Evolutionary conservation across 2,329 filamentous ascomycete genomes (phyloP).

Genomic region (Thelonectria blattea): DNA sequence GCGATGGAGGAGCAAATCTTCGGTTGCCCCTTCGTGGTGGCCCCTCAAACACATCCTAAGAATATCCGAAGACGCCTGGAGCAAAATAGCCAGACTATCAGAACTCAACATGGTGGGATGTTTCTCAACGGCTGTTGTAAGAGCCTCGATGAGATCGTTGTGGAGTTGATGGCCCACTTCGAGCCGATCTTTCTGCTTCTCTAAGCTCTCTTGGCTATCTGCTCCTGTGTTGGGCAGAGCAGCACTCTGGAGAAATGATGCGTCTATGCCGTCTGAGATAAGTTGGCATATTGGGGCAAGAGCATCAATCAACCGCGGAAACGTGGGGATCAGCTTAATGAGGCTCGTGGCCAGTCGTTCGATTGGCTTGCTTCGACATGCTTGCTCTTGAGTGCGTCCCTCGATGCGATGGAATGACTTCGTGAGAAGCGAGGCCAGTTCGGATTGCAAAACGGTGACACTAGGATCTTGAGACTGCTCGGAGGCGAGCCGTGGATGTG

Average conservation of each 20-base stretch:
- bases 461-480: conserved; percentile 22
- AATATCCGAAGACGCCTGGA: conserved; percentile 53
- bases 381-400: conserved; percentile 25
- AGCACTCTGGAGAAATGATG: conserved; percentile 29
- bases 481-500: conserved; percentile 24
- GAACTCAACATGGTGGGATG: conserved; percentile 57
- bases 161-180: conserved; percentile 52
- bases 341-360: conserved; percentile 51
- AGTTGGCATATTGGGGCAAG: conserved; percentile 48
- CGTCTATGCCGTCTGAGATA: conserved; percentile 43
- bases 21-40: conserved; percentile 44
- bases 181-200: conserved; percentile 36
- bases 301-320: conserved; percentile 55
- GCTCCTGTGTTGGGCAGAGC: conserved; percentile 5
- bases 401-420: conserved; percentile 49
- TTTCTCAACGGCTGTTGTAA: conserved; percentile 60
- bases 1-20: conserved; percentile 36
- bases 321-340: conserved; percentile 48
- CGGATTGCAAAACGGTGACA: conserved; percentile 22
- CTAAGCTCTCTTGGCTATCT: too few relatives aligned
- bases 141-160: conserved; percentile 47
- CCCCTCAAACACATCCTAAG: conserved; percentile 49
- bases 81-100: conserved; percentile 49
- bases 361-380: conserved; percentile 52
- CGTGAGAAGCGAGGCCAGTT: conserved; percentile 46